A percentile compares a stretch with the other conserved stretches of the same genome.
These are phyloP conservation scores for Botrytis byssoidea DNA, from an alignment of 2,329 filamentous ascomycete genomes.

Conservation along the genomic window DNA sequence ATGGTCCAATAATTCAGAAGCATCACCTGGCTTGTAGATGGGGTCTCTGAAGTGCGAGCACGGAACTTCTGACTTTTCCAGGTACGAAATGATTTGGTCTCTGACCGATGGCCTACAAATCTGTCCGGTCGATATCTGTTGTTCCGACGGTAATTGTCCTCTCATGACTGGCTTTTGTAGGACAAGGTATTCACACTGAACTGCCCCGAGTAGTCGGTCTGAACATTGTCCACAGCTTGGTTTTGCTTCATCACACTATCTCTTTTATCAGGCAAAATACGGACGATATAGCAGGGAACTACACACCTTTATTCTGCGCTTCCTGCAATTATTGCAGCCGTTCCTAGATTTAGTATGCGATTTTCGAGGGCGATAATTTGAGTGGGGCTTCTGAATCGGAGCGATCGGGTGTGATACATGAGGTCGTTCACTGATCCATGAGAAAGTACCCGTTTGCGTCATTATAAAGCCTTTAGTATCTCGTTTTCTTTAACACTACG, in stretches of 20 bases:
- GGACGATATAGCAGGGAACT: too few relatives aligned
- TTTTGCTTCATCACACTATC: constrained; percentile 18
- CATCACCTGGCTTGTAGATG: background rate
- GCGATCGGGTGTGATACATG: background rate
- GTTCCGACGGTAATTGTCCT: too few relatives aligned
- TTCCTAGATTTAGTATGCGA: constrained; percentile 16
- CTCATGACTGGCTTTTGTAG: background rate
- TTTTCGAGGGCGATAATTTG: constrained; percentile 6
- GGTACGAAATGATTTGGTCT: constrained; percentile 4
- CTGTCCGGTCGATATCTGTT: background rate
- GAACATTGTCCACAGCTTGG: constrained; percentile 15
- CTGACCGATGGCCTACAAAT: background rate
- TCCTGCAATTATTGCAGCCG: constrained; percentile 16
- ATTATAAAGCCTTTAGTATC: background rate
- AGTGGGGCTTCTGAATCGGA: background rate
- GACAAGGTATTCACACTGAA: background rate
- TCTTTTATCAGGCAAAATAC: background rate
- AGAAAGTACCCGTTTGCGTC: background rate
- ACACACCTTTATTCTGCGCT: constrained; percentile 20
- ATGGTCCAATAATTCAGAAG: background rate
- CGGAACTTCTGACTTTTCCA: constrained; percentile 4
- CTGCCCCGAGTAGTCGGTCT: background rate
- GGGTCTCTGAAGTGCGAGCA: background rate
- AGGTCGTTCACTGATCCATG: constrained; percentile 6
- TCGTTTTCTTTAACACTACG: background rate